Evolutionary conservation across 2,329 filamentous ascomycete species (phyloP).

Genomic region (Fusarium camptoceras): DNA sequence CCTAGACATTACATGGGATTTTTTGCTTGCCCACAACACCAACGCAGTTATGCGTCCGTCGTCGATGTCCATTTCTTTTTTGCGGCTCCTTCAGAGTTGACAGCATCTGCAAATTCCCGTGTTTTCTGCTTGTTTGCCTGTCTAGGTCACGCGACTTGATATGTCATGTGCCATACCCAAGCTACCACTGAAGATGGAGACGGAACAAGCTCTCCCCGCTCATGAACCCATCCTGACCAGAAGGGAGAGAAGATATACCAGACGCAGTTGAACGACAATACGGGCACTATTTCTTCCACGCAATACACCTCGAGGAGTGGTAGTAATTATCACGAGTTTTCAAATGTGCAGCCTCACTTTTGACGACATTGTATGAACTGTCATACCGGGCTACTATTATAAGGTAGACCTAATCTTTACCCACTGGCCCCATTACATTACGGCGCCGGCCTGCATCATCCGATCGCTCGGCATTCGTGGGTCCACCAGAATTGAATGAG

Average conservation of each 20-base stretch:
- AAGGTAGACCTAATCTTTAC: slow-evolving; percentile 12
- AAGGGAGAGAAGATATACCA: neutral
- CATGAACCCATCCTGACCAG: slow-evolving; percentile 30
- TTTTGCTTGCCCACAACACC: neutral
- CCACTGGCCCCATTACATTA: slow-evolving; percentile 39
- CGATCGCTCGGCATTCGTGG: slow-evolving; percentile 45
- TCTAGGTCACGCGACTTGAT: slow-evolving; percentile 34
- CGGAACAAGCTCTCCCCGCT: slow-evolving; percentile 37
- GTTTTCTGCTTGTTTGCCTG: slow-evolving; percentile 9
- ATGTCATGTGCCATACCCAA: slow-evolving; percentile 37
- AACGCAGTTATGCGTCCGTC: neutral
- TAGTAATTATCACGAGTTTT: neutral
- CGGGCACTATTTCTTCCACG: neutral
- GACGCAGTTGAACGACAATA: neutral
- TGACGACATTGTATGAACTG: neutral
- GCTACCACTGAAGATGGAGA: slow-evolving; percentile 30
- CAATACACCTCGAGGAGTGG: neutral
- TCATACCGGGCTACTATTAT: neutral
- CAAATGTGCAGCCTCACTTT: neutral
- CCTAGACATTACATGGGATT: neutral
- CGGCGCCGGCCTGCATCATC: slow-evolving; percentile 45
- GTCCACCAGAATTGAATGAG: slow-evolving; percentile 42
- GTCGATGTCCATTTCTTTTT: neutral
- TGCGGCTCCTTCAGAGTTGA: neutral
- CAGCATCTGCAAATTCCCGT: slow-evolving; percentile 17